A percentile compares a stretch with the other conserved stretches of the same genome.
Conservation (phyloP, 2,329 filamentous ascomycete species). For the Cryphonectria nitschkei region DNA sequence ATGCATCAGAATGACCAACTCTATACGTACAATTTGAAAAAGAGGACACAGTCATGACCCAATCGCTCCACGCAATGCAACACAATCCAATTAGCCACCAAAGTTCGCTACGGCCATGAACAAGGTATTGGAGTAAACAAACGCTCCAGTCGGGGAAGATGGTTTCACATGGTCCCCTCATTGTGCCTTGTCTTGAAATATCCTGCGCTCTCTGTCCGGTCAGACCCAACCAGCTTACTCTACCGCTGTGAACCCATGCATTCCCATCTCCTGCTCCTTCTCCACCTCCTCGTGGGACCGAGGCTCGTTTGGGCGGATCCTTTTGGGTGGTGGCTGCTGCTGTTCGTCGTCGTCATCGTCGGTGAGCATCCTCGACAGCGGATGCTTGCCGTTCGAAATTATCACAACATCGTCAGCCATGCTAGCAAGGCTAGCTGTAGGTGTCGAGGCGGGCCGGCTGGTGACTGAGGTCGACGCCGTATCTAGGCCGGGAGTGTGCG, state of each 20-base stretch:
- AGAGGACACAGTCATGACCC: not conserved
- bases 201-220: not conserved
- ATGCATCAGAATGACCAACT: not conserved
- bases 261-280: too few species aligned
- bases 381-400: not conserved
- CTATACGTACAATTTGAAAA: not conserved
- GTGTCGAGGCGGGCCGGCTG: not conserved
- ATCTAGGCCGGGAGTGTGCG: not conserved
- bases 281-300: not conserved
- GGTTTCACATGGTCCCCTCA: too few species aligned
- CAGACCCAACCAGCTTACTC: not conserved
- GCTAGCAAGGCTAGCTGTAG: not conserved
- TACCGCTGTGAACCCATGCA: not conserved
- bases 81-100: not conserved
- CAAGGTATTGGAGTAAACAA: not conserved
- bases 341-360: not conserved
- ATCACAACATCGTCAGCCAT: not conserved
- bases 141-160: not conserved
- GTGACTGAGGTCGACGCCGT: not conserved
- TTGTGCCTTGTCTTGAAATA: not conserved
- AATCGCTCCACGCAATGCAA: not conserved
- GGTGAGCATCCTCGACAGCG: slow-evolving; percentile 7
- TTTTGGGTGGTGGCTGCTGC: not conserved
- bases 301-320: not conserved
- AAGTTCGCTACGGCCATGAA: not conserved